These are phyloP conservation scores for Asterella californica DNA, from an alignment of 225 moss, liverwort and hornwort genomes.

Conservation along the genomic window DNA sequence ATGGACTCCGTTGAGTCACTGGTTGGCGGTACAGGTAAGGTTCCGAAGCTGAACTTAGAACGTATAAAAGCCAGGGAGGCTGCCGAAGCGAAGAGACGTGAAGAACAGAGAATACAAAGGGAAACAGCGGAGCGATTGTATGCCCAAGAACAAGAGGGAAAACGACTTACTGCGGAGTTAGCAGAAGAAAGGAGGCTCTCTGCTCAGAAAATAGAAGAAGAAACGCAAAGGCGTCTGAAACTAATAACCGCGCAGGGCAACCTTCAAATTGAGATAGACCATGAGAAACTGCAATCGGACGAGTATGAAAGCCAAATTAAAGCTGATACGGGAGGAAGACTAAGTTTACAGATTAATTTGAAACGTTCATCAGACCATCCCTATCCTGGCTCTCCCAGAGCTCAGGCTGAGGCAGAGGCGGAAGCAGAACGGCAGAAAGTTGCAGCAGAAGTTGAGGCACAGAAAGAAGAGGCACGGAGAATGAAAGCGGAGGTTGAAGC, in stretches of 20 bases:
- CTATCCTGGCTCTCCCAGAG: constrained; percentile 38
- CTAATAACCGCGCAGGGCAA: constrained; percentile 23
- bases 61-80: constrained; percentile 24
- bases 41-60: constrained; percentile 35
- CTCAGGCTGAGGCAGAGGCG: constrained; percentile 19
- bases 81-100: constrained; percentile 23
- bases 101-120: constrained; percentile 15
- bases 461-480: background rate
- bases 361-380: constrained; percentile 43
- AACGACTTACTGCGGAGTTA: constrained; percentile 12
- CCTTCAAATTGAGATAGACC: constrained; percentile 35
- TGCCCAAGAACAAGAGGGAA: constrained; percentile 23
- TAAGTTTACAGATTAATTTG: constrained; percentile 43
- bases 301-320: constrained; percentile 38
- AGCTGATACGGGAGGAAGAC: constrained; percentile 23
- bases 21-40: constrained; percentile 25
- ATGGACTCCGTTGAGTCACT: constrained; percentile 38
- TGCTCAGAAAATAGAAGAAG: constrained; percentile 28
- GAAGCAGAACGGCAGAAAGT: constrained; percentile 9
- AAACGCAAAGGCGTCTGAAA: constrained; percentile 22
- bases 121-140: constrained; percentile 26
- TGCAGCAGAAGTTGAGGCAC: constrained; percentile 7
- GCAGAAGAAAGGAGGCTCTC: constrained; percentile 27
- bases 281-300: constrained; percentile 28
- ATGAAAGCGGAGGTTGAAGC: constrained; percentile 5